Conservation (phyloP, 2,329 filamentous ascomycete genomes). For the Xenosphaeropsis pyriputrescens region DNA sequence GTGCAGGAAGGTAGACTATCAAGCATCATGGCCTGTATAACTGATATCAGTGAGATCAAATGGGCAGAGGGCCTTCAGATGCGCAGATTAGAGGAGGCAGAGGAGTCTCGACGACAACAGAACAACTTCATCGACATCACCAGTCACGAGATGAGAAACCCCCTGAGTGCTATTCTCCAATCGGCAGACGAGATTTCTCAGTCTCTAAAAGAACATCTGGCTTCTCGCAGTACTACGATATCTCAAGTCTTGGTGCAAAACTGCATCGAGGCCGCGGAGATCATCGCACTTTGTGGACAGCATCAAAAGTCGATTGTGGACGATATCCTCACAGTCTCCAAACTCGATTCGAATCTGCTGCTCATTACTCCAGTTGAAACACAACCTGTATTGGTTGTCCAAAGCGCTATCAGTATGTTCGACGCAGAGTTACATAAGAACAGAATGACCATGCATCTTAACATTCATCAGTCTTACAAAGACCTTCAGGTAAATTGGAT, state of each 20-base stretch:
- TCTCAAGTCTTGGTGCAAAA: conserved; percentile 31
- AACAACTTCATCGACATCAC: conserved; percentile 62
- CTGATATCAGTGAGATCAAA: conserved; percentile 69
- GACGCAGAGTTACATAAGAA: conserved; percentile 58
- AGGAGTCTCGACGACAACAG: conserved; percentile 60
- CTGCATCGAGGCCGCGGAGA: conserved; percentile 59
- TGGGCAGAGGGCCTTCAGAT: conserved; percentile 69
- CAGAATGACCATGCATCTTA: conserved; percentile 53
- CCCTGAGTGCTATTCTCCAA: conserved; percentile 58
- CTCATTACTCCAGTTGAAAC: conserved; percentile 55
- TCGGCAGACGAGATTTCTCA: conserved; percentile 58
- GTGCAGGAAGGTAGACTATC: conserved; percentile 10
- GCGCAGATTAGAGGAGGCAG: conserved; percentile 61
- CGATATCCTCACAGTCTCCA: conserved; percentile 49
- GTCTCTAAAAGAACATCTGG: conserved; percentile 21
- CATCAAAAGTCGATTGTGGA: conserved; percentile 62
- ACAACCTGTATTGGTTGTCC: conserved; percentile 49
- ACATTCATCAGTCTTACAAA: conserved; percentile 50
- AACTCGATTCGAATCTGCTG: conserved; percentile 56
- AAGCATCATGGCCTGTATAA: conserved; percentile 13
- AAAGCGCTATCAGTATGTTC: conserved; percentile 60
- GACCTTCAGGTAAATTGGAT: conserved; percentile 53
- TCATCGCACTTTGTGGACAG: conserved; percentile 62
- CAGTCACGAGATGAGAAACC: conserved; percentile 64
- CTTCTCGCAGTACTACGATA: conserved; percentile 6